phyloP scores from a whole-genome alignment of 73 alveolate genomes.

The Paramecium octaurelia region DNA sequence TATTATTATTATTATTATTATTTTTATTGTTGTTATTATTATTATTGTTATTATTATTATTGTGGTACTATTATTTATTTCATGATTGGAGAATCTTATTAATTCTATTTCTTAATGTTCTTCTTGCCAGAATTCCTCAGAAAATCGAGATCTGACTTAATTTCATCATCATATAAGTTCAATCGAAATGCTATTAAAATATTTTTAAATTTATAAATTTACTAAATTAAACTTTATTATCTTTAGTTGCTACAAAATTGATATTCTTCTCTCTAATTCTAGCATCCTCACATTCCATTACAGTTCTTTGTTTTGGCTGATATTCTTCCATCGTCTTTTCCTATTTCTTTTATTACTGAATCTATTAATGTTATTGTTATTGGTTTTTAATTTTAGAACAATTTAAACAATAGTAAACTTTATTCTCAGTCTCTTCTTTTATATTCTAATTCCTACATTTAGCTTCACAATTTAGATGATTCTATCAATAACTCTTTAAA shows the following conservation, averaged over 20 bases:
- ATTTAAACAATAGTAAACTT: not conserved
- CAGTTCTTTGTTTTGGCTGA: not conserved
- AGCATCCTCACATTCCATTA: not conserved
- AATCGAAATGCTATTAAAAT: slow-evolving; percentile 8
- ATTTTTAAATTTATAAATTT: not conserved
- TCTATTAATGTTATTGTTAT: not conserved
- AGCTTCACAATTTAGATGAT: slow-evolving; percentile 41
- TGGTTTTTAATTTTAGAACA: not conserved
- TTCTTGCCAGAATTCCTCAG: slow-evolving; percentile 16
- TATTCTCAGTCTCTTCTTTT: not conserved
- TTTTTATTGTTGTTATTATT: not conserved
- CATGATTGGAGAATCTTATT: not conserved
- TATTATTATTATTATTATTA: not conserved
- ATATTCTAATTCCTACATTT: slow-evolving; percentile 20
- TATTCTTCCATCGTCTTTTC: not conserved
- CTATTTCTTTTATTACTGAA: not conserved
- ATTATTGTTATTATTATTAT: not conserved
- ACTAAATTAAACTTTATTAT: slow-evolving; percentile 38
- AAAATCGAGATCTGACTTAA: slow-evolving; percentile 16
- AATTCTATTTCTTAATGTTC: not conserved
- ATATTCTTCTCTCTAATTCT: slow-evolving; percentile 26
- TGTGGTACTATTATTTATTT: not conserved
- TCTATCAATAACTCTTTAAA: not conserved
- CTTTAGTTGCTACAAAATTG: slow-evolving; percentile 27
- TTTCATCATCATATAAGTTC: slow-evolving; percentile 32